Conservation (phyloP, 768 basidiomycete species). For the Cubamyces lactineus region DNA sequence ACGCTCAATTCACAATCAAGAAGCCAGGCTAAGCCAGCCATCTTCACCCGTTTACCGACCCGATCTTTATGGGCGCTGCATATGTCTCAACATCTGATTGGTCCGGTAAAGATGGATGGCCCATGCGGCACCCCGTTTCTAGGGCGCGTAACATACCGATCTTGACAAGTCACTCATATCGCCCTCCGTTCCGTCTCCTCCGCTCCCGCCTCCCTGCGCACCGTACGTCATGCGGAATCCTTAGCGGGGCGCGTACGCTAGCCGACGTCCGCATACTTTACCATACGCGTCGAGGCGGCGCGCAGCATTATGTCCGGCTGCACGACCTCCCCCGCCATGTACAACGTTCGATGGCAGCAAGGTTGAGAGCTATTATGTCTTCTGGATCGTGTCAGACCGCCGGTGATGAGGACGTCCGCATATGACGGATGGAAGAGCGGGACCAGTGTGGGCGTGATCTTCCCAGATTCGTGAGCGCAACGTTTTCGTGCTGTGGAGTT, state of each 20-base stretch:
- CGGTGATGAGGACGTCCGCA: neutral
- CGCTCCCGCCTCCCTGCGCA: neutral
- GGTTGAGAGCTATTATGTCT: neutral
- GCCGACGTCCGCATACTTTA: slow-evolving; percentile 4
- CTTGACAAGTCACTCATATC: slow-evolving; percentile 1
- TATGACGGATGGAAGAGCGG: slow-evolving; percentile 12
- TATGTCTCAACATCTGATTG: slow-evolving; percentile 10
- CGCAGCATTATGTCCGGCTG: neutral
- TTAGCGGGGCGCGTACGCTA: slow-evolving; percentile 6
- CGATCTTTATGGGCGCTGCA: slow-evolving; percentile 5
- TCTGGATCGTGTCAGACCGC: neutral
- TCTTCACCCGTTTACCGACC: neutral
- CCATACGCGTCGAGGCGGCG: neutral
- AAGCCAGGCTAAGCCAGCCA: neutral
- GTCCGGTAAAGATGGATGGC: neutral
- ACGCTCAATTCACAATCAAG: neutral
- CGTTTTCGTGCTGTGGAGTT: slow-evolving; percentile 8
- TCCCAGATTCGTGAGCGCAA: neutral
- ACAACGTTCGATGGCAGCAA: neutral
- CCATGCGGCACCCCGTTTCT: slow-evolving; percentile 9
- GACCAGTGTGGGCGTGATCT: neutral
- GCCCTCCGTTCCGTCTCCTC: slow-evolving; percentile 4
- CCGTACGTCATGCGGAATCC: slow-evolving; percentile 1
- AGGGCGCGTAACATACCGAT: slow-evolving; percentile 8
- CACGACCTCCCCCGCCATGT: neutral